Base-by-base conservation (phyloP, 345 rosid genomes). In the Microcos paniculata region DNA sequence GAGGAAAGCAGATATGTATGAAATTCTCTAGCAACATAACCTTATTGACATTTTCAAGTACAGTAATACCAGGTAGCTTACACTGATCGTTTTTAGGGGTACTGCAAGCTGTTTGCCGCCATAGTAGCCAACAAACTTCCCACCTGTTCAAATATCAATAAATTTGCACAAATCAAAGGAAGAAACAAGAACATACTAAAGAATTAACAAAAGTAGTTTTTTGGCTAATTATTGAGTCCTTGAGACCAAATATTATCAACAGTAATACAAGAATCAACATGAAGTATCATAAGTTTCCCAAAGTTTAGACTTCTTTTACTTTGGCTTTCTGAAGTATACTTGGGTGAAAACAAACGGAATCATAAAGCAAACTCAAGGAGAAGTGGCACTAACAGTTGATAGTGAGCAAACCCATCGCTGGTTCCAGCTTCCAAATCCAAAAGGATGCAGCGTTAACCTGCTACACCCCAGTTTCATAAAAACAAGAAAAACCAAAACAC, bases 371-470 rank as follows among this genome's bases (percentile, higher is more conserved):
- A 62, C 6, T 48, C 35, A 46, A 1, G 42, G 45, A 73, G 56
- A 31, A 73, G 66, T 19, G 65, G 66, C 46, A 46, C 61, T 64
- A 55, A 70, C 70, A 42, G 51, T 62, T 62, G 33, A 58, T 26
- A 38, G 66, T 3, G 26, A 79, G 77, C 71, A 71, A 73, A 76
- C 72, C 72, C 88, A 85, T 83, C 26, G 16, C 31, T 26, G 62
- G 64, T 40, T 35, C n/a, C 56, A 73, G 75, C 74, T 73, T 61
- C 55, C 28, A 62, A 45, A 26, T 56, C 51, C 59, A 43, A 73
- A 43, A 21, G 71, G 31, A 23, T 67, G 26, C 9, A 19, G 42
- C 64, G 76, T 59, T 71, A 76, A 61, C 57, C 71, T 67, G 80
- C 33, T 62, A 46, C 33, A 59, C 9, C 35, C 61, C 48, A 24